Evolutionary conservation across 768 basidiomycete species (phyloP).

Genomic region (Naganishia friedmannii): DNA sequence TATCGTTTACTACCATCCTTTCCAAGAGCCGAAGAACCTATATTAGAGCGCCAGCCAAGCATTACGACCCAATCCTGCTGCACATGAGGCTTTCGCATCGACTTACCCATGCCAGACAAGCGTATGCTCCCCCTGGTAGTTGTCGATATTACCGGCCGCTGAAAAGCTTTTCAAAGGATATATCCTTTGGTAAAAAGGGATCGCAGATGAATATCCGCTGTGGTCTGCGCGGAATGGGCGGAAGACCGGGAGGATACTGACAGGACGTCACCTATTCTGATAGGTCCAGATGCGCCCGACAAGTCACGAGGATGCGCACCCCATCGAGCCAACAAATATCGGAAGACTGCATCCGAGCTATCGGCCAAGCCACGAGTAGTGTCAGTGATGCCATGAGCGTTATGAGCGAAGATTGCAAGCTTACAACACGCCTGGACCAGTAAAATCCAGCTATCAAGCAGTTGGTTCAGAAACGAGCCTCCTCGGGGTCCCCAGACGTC

Average conservation of each 20-base stretch:
- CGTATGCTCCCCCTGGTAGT: constrained; percentile 11
- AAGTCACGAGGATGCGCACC: constrained; percentile 14
- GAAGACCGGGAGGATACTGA: background rate
- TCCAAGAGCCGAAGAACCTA: constrained; percentile 24
- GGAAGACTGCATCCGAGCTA: constrained; percentile 25
- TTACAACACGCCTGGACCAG: constrained; percentile 39
- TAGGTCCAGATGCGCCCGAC: background rate
- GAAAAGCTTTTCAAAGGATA: constrained; percentile 10
- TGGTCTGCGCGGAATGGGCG: too few species aligned
- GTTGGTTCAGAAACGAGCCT: too few species aligned
- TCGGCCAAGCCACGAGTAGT: background rate
- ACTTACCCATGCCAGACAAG: constrained; percentile 25
- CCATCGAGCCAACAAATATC: constrained; percentile 26
- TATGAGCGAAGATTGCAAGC: background rate
- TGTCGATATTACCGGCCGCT: constrained; percentile 4
- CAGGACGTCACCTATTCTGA: constrained; percentile 28
- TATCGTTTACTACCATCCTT: background rate
- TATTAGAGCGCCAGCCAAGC: background rate
- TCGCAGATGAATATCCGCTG: background rate
- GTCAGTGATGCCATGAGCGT: background rate
- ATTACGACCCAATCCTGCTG: background rate
- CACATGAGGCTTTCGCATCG: too few species aligned
- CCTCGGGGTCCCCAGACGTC: background rate
- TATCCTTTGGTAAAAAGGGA: background rate
- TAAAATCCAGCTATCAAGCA: constrained; percentile 33